phyloP scores from a whole-genome alignment of 306 rosid species.

The Vachellia collinsii region DNA sequence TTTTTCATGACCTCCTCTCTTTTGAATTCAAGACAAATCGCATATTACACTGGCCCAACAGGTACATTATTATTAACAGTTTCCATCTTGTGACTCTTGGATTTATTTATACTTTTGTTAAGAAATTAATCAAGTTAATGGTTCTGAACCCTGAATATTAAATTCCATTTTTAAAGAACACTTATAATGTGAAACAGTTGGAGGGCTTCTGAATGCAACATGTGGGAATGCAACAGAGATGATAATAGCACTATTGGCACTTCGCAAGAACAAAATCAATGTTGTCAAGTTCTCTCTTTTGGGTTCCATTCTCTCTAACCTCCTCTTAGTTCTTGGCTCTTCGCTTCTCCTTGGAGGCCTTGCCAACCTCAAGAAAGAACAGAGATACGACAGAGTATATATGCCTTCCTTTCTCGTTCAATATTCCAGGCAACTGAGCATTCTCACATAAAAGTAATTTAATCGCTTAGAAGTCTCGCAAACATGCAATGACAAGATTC shows the following conservation, averaged over 20 bases:
- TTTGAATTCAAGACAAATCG: conserved; percentile 66
- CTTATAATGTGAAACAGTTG: conserved; percentile 49
- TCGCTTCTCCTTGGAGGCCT: conserved; percentile 92
- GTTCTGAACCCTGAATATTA: too few species aligned
- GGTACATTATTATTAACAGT: conserved; percentile 41
- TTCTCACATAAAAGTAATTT: too few species aligned
- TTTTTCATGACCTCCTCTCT: background rate
- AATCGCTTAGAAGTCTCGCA: too few species aligned
- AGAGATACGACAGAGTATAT: conserved; percentile 84
- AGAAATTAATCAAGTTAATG: too few species aligned
- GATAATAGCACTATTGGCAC: conserved; percentile 83
- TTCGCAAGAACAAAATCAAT: conserved; percentile 56
- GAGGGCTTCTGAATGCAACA: conserved; percentile 95
- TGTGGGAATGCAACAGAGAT: conserved; percentile 98
- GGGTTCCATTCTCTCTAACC: conserved; percentile 94
- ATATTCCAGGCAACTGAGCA: background rate
- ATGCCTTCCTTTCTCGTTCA: background rate
- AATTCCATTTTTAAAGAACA: too few species aligned
- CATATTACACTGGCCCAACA: conserved; percentile 88
- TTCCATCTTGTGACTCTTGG: background rate
- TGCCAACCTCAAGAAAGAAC: conserved; percentile 62
- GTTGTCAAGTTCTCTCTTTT: conserved; percentile 88
- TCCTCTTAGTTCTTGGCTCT: conserved; percentile 88
- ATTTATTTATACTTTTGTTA: background rate
- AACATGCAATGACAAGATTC: too few species aligned